These are phyloP conservation scores for Podaxis carcinomalis DNA, from an alignment of 768 basidiomycete species.

Conservation along the genomic window DNA sequence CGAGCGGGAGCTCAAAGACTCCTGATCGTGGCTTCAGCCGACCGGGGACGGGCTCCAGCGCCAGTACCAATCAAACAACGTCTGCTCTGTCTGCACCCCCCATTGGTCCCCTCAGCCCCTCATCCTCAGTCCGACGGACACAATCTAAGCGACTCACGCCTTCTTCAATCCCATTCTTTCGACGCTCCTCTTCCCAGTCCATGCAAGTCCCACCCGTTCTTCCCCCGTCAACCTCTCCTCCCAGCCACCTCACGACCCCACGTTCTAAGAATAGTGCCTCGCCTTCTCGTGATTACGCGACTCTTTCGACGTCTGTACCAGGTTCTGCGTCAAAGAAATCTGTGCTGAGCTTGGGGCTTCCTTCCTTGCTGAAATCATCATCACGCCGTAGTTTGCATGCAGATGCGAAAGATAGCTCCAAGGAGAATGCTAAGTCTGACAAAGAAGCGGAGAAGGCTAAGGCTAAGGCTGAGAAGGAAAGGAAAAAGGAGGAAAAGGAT, in stretches of 20 bases:
- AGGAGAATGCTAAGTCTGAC: constrained; percentile 36
- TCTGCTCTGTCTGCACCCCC: constrained; percentile 49
- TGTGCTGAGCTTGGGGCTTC: constrained; percentile 74
- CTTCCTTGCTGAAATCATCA: constrained; percentile 81
- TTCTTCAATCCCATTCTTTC: constrained; percentile 91
- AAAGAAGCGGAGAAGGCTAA: constrained; percentile 51
- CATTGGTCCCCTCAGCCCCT: constrained; percentile 66
- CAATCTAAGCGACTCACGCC: constrained; percentile 84
- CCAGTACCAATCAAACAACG: constrained; percentile 60
- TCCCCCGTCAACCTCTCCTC: constrained; percentile 49
- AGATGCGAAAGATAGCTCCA: constrained; percentile 54
- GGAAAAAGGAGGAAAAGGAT: constrained; percentile 73
- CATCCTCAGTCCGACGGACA: constrained; percentile 62
- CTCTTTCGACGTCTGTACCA: constrained; percentile 50
- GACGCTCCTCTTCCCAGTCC: constrained; percentile 86
- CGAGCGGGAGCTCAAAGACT: constrained; percentile 47
- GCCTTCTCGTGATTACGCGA: constrained; percentile 49
- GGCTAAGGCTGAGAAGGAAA: constrained; percentile 41
- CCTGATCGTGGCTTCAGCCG: constrained; percentile 63
- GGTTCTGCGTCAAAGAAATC: constrained; percentile 72
- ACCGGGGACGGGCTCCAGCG: constrained; percentile 73
- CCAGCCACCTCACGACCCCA: constrained; percentile 38
- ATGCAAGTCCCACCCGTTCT: constrained; percentile 61
- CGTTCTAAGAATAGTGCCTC: constrained; percentile 41
- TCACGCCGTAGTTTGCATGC: constrained; percentile 78